These are phyloP conservation scores for Gigaspora rosea DNA, from an alignment of 192 early-diverging fungal species.

Conservation along the genomic window DNA sequence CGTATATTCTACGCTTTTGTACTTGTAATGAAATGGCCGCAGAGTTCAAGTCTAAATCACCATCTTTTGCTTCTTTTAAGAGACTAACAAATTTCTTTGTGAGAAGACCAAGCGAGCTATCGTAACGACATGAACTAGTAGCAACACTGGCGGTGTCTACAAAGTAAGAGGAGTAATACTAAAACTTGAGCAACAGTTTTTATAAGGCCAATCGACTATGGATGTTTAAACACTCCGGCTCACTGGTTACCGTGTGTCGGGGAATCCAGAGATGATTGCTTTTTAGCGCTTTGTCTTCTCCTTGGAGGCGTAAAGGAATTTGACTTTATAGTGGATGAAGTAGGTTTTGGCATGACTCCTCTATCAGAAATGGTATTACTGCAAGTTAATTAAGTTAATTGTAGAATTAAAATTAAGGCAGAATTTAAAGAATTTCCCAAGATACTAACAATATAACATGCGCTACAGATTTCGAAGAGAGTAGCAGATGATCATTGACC, in stretches of 20 bases:
- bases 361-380: background rate
- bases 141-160: background rate
- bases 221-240: background rate
- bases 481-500: background rate
- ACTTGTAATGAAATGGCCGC: constrained; percentile 60
- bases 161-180: background rate
- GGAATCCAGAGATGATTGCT: background rate
- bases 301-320: background rate
- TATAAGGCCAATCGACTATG: background rate
- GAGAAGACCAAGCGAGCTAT: constrained; percentile 59
- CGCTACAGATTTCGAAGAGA: background rate
- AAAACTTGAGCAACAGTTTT: background rate
- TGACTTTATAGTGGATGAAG: no score
- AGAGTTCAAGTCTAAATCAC: constrained; percentile 60
- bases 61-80: constrained; percentile 48
- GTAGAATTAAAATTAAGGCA: background rate
- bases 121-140: constrained; percentile 46
- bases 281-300: background rate
- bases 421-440: no score
- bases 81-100: constrained; percentile 64
- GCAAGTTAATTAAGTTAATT: no score
- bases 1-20: constrained; percentile 70
- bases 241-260: constrained; percentile 19
- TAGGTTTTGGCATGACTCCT: background rate
- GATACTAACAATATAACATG: background rate